Percentiles rank a stretch among this genome's conserved stretches.
These are phyloP conservation scores for Fusarium annulatum DNA, from an alignment of 2,329 filamentous ascomycete species.

Conservation along the genomic window DNA sequence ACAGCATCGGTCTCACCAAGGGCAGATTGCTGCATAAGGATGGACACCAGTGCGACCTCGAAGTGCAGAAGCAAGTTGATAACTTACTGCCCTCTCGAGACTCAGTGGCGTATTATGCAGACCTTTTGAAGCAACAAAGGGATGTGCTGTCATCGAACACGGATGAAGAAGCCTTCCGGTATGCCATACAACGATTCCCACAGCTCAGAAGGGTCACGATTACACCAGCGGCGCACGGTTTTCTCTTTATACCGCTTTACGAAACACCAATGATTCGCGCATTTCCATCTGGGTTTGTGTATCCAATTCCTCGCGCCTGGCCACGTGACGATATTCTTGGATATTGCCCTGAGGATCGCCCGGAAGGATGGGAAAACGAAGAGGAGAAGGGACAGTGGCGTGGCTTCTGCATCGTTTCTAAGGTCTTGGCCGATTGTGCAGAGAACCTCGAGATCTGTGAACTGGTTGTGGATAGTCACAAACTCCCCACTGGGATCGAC, in stretches of 20 bases:
- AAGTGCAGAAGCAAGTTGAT: background rate
- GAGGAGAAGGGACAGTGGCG: background rate
- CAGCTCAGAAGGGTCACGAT: background rate
- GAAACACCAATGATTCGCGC: slow-evolving; percentile 10
- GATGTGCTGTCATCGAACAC: background rate
- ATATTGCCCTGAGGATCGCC: background rate
- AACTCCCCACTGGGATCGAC: background rate
- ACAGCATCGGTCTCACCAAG: background rate
- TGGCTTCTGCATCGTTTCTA: background rate
- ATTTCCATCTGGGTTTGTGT: slow-evolving; percentile 2
- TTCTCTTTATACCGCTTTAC: background rate
- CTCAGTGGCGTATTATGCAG: background rate
- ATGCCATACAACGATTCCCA: background rate
- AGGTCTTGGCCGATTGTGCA: background rate
- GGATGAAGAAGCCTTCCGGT: slow-evolving; percentile 3
- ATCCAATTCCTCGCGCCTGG: background rate
- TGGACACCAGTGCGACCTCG: background rate
- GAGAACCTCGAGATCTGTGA: background rate
- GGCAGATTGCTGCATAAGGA: background rate
- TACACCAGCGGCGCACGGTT: background rate
- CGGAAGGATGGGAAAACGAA: background rate
- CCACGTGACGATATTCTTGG: background rate
- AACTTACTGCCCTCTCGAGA: background rate
- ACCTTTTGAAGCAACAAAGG: background rate
- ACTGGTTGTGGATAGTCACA: background rate